These are phyloP conservation scores for Pythium guiyangense DNA, from an alignment of 352 stramenopile species.

Conservation along the genomic window DNA sequence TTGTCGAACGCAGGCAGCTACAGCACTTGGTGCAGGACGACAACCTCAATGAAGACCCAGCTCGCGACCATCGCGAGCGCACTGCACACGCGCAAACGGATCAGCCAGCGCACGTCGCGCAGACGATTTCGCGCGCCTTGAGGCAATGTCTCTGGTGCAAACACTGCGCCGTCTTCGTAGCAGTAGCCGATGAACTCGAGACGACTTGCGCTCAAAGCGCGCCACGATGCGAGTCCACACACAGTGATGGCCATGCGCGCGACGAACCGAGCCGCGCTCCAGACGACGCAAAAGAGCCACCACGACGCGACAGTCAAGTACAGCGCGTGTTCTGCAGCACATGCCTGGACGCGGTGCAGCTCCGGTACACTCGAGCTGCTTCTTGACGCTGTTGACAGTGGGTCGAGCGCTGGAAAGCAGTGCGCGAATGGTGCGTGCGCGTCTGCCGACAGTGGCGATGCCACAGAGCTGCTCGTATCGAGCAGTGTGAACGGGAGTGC, in stretches of 20 bases:
- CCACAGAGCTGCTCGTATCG: neutral
- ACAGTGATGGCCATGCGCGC: conserved; percentile 43
- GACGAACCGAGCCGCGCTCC: conserved; percentile 36
- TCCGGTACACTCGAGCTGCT: conserved; percentile 11
- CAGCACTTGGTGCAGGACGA: conserved; percentile 7
- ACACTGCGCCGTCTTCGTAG: conserved; percentile 39
- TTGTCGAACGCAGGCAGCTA: neutral
- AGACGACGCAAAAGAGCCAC: conserved; percentile 56
- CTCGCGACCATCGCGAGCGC: conserved; percentile 17
- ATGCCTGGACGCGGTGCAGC: conserved; percentile 37
- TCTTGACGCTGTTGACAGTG: neutral
- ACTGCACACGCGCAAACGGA: conserved; percentile 28
- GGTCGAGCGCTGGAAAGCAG: conserved; percentile 1
- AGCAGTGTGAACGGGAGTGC: neutral
- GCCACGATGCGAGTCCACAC: conserved; percentile 46
- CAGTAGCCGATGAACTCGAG: conserved; percentile 57
- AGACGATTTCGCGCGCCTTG: conserved; percentile 33
- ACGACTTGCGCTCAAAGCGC: conserved; percentile 43
- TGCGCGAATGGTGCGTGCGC: neutral
- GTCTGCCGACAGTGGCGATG: neutral
- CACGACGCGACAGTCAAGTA: conserved; percentile 58
- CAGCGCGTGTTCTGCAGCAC: conserved; percentile 46
- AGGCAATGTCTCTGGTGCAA: conserved; percentile 24
- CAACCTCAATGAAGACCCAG: conserved; percentile 5
- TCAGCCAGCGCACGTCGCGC: conserved; percentile 34